Base-by-base conservation (phyloP, 2,329 filamentous ascomycete species). In the Cordyceps cicadae region DNA sequence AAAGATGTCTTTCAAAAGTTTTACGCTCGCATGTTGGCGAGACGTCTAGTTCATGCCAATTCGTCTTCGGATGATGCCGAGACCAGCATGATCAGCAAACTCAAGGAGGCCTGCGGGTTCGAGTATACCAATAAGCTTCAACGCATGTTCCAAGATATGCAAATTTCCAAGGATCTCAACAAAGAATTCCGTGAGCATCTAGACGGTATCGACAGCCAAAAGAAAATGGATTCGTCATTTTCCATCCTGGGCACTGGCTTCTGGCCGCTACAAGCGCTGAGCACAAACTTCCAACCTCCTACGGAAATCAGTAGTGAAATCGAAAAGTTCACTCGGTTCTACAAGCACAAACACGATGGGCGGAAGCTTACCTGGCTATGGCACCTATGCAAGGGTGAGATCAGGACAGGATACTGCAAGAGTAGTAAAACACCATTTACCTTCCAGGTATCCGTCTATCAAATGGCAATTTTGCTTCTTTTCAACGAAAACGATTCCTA, bases 1-100 rank as follows among this genome's bases (percentile, higher is more conserved):
- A 99, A 99, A 81, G 94, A 99, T 70, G 95, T 99, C 5, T 99
- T 99, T 82, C 94, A 97, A 75, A 99, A 97, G 75, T 99, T 97
- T 76, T 99, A 99, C 77, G 96, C 93, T 2, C 89, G 92, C 64
- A 96, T 96, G 87, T 79, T 99, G 67, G 94, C 94, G 54, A 91
- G 96, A 73, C 91, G 94, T 68, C 79, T 99, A 60, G 94, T 99
- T 19, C 91, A 97, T 74, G 92, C 89, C 72, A 97, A 89, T 72
- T 97, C 94, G 0, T 94, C 94, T 3, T 97, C 92, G 2, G 92
- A 96, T 67, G 94, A 99, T 75, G 93, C 94, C 1, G 94, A 99
- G 79, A 97, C 92, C 0, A 97, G 91, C 77, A 99, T 99, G 94
- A 99, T 99, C 74, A 92, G 90, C 79, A 99, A 97, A 77, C 81